Base-by-base conservation (phyloP, 1,284 basidiomycete species). In the Microbotryum lychnidis-dioicae region DNA sequence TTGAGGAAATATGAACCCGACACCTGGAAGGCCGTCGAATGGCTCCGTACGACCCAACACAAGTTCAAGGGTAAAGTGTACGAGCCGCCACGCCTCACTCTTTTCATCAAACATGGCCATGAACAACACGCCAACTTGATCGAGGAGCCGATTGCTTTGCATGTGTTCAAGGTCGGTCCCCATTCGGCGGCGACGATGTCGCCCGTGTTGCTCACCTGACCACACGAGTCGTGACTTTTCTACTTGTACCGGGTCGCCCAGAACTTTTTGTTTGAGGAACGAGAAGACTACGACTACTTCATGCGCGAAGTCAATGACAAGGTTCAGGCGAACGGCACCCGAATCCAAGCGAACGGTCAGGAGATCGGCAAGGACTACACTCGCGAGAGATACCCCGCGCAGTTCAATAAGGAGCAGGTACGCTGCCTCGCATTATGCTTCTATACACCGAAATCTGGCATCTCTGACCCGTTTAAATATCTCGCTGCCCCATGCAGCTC, bases 261-360 rank as follows among this genome's bases (percentile, higher is more conserved):
- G 88, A 90, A 85, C 0, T 87, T 98, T 73, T 84, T 98, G 4
- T 85, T 86, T 44, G 87, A 93, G 73, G 86, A 84, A 66, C 82
- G 86, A 61, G 86, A 88, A 45, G 94, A 98, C 73, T 89, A 89
- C 61, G 80, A 86, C 33, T 51, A 70, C 6, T 70, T 76, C 52
- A 71, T 72, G 48, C 85, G 87, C 67, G 75, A 77, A 44, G 76
- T 83, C 37, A 80, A 90, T 67, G 86, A 87, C 69, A 85, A 87
- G 70, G 62, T 83, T 37, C 80, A 91, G 65, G 85, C 86, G 66
- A 85, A 86, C 70, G 33, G 55, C 23, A 62, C 66, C 21, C 56
- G 61, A 77, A 75, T 57, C 71, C 74, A 1, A 69, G 68, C 53
- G 72, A 76, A 50, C 55, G 72, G 48, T 51, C 49, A 47, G 57